These are phyloP conservation scores for Seiridium unicorne DNA, from an alignment of 2,329 filamentous ascomycete species.

Conservation along the genomic window DNA sequence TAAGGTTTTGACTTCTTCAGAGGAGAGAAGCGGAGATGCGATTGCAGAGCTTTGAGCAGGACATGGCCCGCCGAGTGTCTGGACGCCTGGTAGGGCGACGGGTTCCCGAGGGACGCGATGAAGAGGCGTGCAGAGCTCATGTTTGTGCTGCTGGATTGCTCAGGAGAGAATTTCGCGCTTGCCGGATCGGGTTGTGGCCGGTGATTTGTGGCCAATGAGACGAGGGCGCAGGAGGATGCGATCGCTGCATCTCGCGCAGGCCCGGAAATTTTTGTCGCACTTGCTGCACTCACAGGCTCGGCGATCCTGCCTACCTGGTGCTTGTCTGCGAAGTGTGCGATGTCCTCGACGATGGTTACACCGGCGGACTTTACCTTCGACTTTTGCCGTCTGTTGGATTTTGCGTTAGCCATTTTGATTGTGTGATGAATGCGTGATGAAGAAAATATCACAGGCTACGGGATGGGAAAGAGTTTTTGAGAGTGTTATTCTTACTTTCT, in stretches of 20 bases:
- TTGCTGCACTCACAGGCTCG: not conserved
- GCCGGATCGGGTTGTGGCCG: not conserved
- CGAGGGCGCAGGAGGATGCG: no score
- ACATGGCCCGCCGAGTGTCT: conserved; percentile 11
- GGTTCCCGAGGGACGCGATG: conserved; percentile 11
- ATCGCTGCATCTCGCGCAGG: not conserved
- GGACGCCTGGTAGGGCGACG: not conserved
- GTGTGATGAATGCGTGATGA: not conserved
- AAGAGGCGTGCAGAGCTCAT: conserved; percentile 6
- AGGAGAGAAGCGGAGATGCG: conserved; percentile 1
- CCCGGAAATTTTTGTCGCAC: not conserved
- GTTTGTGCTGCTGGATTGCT: not conserved
- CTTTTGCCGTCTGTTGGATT: not conserved
- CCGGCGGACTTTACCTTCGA: not conserved
- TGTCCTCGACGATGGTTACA: not conserved
- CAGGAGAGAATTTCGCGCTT: not conserved
- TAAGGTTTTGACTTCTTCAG: conserved; percentile 2
- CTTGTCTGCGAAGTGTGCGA: no score
- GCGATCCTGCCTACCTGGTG: not conserved
- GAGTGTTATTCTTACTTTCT: not conserved
- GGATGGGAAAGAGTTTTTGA: not conserved
- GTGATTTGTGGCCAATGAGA: not conserved
- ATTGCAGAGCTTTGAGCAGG: conserved; percentile 9
- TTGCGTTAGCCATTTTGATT: conserved; percentile 5
- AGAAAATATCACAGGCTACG: not conserved